Evolutionary conservation across 2,329 filamentous ascomycete genomes (phyloP).

Genomic region (Pseudogymnoascus sp.): DNA sequence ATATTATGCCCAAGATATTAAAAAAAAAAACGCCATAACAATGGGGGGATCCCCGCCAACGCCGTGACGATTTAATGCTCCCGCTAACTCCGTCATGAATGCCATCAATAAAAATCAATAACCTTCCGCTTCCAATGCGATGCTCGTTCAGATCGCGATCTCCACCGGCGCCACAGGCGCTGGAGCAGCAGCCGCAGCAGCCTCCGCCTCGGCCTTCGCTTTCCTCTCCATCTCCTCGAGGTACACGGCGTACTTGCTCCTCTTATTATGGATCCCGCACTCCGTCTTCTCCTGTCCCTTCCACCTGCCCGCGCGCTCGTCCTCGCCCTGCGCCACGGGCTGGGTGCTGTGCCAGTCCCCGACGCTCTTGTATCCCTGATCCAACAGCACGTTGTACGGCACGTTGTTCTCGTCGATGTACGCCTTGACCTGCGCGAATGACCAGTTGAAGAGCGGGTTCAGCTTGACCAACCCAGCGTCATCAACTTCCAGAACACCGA

Average conservation of each 20-base stretch:
- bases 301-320: conserved; percentile 94
- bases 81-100: not conserved
- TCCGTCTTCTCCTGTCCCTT: conserved; percentile 94
- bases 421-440: conserved; percentile 76
- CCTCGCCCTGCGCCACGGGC: conserved; percentile 82
- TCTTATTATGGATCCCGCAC: conserved; percentile 98
- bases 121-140: not conserved
- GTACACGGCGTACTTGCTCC: conserved; percentile 84
- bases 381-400: conserved; percentile 86
- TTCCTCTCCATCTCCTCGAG: conserved; percentile 26
- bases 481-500: conserved; percentile 88
- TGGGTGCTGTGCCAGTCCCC: conserved; percentile 97
- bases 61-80: not conserved
- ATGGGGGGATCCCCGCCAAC: not conserved
- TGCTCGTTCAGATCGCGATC: not conserved
- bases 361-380: conserved; percentile 94
- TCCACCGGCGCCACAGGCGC: not conserved
- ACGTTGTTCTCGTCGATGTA: conserved; percentile 84
- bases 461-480: conserved; percentile 87
- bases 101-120: not conserved
- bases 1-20: conserved; percentile 1
- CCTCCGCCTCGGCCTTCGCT: conserved; percentile 20
- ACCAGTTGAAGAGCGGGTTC: conserved; percentile 94
- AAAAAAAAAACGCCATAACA: not conserved
- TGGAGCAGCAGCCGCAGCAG: not conserved